Base-by-base conservation (phyloP, 2,329 filamentous ascomycete genomes). In the Verticillium zaregamsianum region DNA sequence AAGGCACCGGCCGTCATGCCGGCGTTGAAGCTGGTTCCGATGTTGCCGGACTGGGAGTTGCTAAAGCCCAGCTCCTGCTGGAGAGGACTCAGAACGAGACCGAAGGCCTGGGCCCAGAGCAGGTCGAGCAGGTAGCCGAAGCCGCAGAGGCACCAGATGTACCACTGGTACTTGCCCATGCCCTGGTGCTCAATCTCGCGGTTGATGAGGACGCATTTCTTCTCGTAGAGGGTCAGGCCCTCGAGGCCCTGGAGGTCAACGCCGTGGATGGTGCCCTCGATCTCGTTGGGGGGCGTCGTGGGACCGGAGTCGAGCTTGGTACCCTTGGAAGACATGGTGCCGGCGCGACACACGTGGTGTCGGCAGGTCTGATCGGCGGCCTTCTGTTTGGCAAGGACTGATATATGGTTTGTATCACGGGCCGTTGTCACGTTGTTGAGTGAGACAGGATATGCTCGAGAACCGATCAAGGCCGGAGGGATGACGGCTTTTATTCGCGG, bases 31-130 rank as follows among this genome's bases (percentile, higher is more conserved):
- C 81, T 79, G 0, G 80, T 80, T 9, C 78, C 82, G n/a, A 86
- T 80, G 57, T 83, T 83, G 1, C 76, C 76, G 2, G 70, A 71
- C 60, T 70, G 61, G 14, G 61, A 62, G 31, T 73, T 61, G 0
- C 62, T 80, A 61, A 87, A 85, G 0, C 82, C 82, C 25, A 86
- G 68, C 69, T 87, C 84, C 68, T 86, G 83, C 66, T 85, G 76
- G 61, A 87, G 68, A 7, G 83, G 80, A 11, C 78, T 79, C 17
- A 84, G 70, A 0, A 85, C 78, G 2, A 86, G 76, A 12, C 82
- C 82, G 66, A 86, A 84, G 0, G 81, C 84, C 65, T 86, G 84
- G 3, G 84, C 82, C 82, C 83, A 86, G 56, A 84, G 73, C 28
- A 86, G 70, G 65, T 86, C 84, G 40, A 86, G 74, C 49, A 84